Base-by-base conservation (phyloP, 2,329 filamentous ascomycete genomes). In the Grosmannia penicillata region DNA sequence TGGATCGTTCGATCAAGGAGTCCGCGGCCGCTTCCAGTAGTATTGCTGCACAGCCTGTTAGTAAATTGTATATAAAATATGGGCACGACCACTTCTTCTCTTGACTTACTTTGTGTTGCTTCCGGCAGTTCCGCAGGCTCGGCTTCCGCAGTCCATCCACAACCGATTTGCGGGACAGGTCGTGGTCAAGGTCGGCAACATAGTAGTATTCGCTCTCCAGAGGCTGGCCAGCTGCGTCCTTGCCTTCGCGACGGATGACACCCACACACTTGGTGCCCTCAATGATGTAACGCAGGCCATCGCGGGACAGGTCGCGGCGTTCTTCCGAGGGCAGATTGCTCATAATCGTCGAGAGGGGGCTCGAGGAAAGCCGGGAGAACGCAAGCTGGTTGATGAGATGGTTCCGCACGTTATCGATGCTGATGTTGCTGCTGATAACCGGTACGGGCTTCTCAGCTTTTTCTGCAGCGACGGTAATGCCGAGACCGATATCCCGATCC, bases 161-260 rank as follows among this genome's bases (percentile, higher is more conserved):
- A 18, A 86, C 82, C 38, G 84, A 72, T 37, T 82, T 75, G 43
- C 89, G 74, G 53, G 80, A 74, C 45, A 78, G 71, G 53, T 96
- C 86, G 3, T 70, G 65, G 54, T 98, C 91, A 51, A 76, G 70
- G 56, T 96, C 89, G 0, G 87, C 82, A 8, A 95, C 68, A 53
- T 98, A 98, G 60, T 96, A 96, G 57, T 93, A 96, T 57, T 98
- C 87, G 64, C 83, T 93, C 66, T 98, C 89, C 1, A 98, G 71
- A 7, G 79, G 64, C 62, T 95, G 91, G 48, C 91, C 91, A 0
- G 91, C 89, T 6, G 91, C 91, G 54, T 98, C 91, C 58, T 96
- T 98, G 53, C 91, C 91, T 56, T 89, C 79, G 28, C 91, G 79
- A 37, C 72, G 69, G 50, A 98, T 94, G 56, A 91, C 80, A 33